Base-by-base conservation (phyloP, 1,284 basidiomycete species). In the Rhodofomes roseus region DNA sequence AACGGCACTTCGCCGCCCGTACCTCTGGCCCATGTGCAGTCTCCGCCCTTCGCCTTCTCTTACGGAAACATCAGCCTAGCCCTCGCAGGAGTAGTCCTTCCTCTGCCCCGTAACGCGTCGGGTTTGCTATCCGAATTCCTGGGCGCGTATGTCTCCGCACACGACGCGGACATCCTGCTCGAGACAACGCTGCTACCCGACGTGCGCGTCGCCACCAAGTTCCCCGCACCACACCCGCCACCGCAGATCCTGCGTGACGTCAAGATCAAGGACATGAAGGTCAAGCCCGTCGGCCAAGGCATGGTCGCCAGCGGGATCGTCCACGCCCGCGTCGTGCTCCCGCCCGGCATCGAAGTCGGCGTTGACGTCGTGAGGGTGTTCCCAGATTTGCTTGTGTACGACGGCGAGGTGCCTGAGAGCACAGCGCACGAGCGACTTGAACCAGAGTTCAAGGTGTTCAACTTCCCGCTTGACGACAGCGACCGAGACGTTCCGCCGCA, bases 301-400 rank as follows among this genome's bases (percentile, higher is more conserved):
- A 80, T 92, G 66, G 73, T 86, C 22, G 86, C 89, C 0, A 89
- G 83, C 65, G 90, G 89, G 12, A 81, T 79, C 1, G 82, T 92
- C 4, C 79, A 77, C 56, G 90, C 81, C 11, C 76, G 79, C 22
- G 76, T 89, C 39, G 85, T 89, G 6, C 76, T 92, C 1, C 90
- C 90, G 0, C 73, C 71, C 46, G 88, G 88, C 37, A 82, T 92
- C 70, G 71, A 87, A 58, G 75, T 90, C 22, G 76, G 76, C 16
- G 70, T 92, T 46, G 76, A 85, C 55, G 86, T 90, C 16, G 79
- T 75, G 14, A 80, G 75, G 50, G 81, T 91, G 25, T 78, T 89
- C 60, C 89, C 90, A 0, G 90, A 92, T 67, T 84, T 89, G 23
- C 72, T 92, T 2, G 79, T 92, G 1, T 92, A 84, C 61, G 90